phyloP scores from a whole-genome alignment of 306 rosid genomes.

The Castanospermum australe region DNA sequence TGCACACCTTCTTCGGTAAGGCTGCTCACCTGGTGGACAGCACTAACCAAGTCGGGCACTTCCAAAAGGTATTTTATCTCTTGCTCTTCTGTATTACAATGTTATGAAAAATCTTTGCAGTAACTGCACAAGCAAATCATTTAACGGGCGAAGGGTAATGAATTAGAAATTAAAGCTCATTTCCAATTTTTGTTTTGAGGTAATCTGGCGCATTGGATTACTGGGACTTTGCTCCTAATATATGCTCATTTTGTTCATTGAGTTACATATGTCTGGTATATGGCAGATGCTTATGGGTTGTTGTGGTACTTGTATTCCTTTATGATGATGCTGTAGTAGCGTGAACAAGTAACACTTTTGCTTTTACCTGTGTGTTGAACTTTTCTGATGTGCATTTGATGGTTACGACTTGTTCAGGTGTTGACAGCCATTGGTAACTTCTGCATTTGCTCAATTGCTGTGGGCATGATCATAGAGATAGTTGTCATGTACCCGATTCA shows the following conservation, averaged over 20 bases:
- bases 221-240: too few relatives aligned
- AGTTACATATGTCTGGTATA: too few relatives aligned
- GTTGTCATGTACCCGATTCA: constrained; percentile 90
- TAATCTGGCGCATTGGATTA: too few relatives aligned
- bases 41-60: constrained; percentile 79
- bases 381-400: constrained; percentile 1
- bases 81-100: neutral
- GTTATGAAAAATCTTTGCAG: neutral
- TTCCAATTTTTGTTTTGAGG: too few relatives aligned
- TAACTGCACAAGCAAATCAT: neutral
- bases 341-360: neutral
- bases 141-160: too few relatives aligned
- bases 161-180: too few relatives aligned
- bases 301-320: neutral
- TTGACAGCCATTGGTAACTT: constrained; percentile 90
- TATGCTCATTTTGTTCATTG: too few relatives aligned
- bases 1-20: constrained; percentile 93
- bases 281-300: neutral
- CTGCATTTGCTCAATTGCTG: constrained; percentile 85
- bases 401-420: constrained; percentile 51
- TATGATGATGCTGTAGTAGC: neutral
- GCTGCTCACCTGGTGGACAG: constrained; percentile 93
- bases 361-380: neutral
- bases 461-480: constrained; percentile 70
- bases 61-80: constrained; percentile 64